Base-by-base conservation (phyloP, 2,329 filamentous ascomycete species). In the Apiospora aurea region DNA sequence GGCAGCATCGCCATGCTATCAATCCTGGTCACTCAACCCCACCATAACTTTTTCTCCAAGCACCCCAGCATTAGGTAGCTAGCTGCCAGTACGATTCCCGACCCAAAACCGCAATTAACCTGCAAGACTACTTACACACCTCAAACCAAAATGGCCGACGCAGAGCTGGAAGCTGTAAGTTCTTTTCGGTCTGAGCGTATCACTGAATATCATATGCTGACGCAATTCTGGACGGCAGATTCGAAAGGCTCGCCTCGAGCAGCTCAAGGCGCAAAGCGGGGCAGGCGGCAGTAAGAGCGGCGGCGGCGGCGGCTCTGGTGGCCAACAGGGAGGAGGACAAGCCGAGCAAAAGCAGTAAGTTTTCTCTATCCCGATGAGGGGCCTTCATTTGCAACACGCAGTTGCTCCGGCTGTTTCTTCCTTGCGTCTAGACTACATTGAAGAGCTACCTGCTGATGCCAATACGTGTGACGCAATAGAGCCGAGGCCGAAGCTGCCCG, bases 231-330 rank as follows among this genome's bases (percentile, higher is more conserved):
- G 57, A 18, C 34, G 53, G 47, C 43, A 97, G 93, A 98, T 98
- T 81, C 89, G 96, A 81, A 93, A 94, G 83, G 96, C 96, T 79
- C 94, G 96, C 74, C 91, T 98, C 71, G 94, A 96, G 83, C 95
- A 99, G 85, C 92, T 98, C 76, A 96, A 97, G 83, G 89, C 95
- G 78, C 87, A 93, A 83, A 84, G 88, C 75, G 87, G 86, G 72
- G 83, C 83, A 70, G 83, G 84, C 67, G 84, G 85, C 73, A 84
- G 84, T 72, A 81, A 85, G 69, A 83, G 83, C 72, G 82, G 82
- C 53, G 83, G 83, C 73, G 82, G 82, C 51, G 83, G 82, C 51
- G 83, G 84, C 73, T 86, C 84, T 77, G 86, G 86, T 70, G 81
- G 82, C 70, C 82, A 81, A 70, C 83, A 82, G 71, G 82, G 81